Evolutionary conservation across 1,284 basidiomycete species (phyloP), one percentile per base, ranked within the genome.

Genomic region (Kalmanozyma brasiliensis): DNA sequence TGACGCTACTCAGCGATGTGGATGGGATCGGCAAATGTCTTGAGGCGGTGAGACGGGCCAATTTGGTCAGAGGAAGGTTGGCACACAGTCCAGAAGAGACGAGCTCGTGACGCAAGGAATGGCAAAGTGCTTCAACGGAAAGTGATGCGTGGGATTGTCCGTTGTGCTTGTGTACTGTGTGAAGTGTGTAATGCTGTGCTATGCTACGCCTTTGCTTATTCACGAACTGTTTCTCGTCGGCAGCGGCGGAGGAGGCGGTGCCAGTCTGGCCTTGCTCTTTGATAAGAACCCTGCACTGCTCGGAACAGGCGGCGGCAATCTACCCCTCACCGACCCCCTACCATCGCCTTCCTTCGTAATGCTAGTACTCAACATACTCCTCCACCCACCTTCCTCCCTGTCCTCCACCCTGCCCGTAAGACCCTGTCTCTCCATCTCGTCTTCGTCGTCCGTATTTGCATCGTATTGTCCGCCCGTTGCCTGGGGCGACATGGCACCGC

Each of bases 1-100:
- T 81, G 1, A 70, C 66, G 8, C 41, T 81, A 41, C 37, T 81
- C 4, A 73, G 68, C 37, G 79, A 81, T 24, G 51, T 81, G 4
- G 66, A 69, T 30, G 60, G 47, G 0, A 35, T 69, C 7, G 66
- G 60, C 2, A 64, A 63, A 36, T 69, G 66, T 24, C 29, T 69
- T 16, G 66, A 69, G 24, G 65, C 59, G 17, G 42, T 63, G 4
- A 45, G 59, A 8, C 48, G 65, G 36, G 65, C 65, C 0, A 62
- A 62, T 22, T 29, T 67, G n/a, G 49, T 57, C 4, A 29, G 64
- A 9, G 48, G 48, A 1, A 38, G 64, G 2, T 8, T 60, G 17
- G 23, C 32, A 8, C 26, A 32, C 24, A 34, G 10, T 7, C 22
- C 7, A 11, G 16, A 24, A 9, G 16, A 22, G 20, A 11, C 8